Evolutionary conservation across 495 filamentous ascomycete species (phyloP).

Genomic region (Usnea hakonensis): DNA sequence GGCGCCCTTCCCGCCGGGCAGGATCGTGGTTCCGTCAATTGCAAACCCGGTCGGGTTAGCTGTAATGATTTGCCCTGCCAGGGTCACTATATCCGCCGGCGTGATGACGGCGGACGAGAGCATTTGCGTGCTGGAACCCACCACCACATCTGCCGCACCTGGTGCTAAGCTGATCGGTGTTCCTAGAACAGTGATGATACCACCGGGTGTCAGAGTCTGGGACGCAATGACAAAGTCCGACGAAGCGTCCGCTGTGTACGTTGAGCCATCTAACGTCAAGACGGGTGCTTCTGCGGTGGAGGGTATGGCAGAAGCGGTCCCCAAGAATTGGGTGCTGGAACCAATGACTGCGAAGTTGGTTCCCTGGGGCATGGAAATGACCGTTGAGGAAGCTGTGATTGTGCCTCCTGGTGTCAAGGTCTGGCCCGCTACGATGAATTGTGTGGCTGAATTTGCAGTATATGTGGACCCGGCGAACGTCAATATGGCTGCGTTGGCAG

Average conservation of each 20-base stretch:
- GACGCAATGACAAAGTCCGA: slow-evolving; percentile 15
- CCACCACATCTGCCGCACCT: background rate
- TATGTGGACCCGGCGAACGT: slow-evolving; percentile 8
- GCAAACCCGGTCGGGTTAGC: slow-evolving; percentile 8
- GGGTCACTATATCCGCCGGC: slow-evolving; percentile 2
- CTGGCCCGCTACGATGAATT: slow-evolving; percentile 5
- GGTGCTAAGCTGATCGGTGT: slow-evolving; percentile 12
- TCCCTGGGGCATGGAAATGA: background rate
- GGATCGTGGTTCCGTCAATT: slow-evolving; percentile 9
- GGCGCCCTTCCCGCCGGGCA: slow-evolving; percentile 4
- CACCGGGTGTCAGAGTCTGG: slow-evolving; percentile 10
- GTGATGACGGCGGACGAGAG: background rate
- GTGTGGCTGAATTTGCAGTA: slow-evolving; percentile 8
- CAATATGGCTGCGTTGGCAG: background rate
- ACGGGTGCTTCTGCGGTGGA: background rate
- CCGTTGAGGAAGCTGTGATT: slow-evolving; percentile 9
- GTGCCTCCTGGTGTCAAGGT: slow-evolving; percentile 1
- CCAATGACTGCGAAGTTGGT: slow-evolving; percentile 6
- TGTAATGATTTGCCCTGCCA: slow-evolving; percentile 12
- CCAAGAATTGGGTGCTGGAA: slow-evolving; percentile 8
- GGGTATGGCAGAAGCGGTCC: background rate
- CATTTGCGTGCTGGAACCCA: slow-evolving; percentile 2
- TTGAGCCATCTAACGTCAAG: slow-evolving; percentile 1
- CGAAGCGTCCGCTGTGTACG: slow-evolving; percentile 7
- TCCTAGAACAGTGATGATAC: slow-evolving; percentile 5